Evolutionary conservation across 2,329 filamentous ascomycete genomes (phyloP).

Genomic region (Knufia fluminis): DNA sequence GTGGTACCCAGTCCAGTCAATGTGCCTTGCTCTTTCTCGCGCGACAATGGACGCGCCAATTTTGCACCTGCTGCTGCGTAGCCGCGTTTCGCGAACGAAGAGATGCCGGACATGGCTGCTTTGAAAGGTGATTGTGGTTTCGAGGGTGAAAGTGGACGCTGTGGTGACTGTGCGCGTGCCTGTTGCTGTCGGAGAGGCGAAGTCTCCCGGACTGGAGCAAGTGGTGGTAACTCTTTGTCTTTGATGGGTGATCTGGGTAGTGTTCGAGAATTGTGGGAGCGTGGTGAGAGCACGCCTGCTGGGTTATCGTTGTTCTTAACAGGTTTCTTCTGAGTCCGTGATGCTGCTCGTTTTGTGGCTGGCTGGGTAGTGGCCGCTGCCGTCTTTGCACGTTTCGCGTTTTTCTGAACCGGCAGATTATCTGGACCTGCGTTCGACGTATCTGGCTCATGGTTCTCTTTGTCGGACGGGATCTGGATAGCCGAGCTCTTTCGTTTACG

Average conservation of each 20-base stretch:
- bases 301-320: conserved; percentile 24
- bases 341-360: conserved; percentile 30
- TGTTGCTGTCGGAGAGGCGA: conserved; percentile 37
- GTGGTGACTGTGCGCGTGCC: conserved; percentile 28
- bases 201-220: neutral
- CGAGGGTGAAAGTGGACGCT: conserved; percentile 40
- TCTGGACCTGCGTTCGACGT: conserved; percentile 28
- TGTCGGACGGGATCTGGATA: conserved; percentile 44
- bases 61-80: conserved; percentile 13
- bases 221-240: conserved; percentile 33
- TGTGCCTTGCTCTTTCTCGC: conserved; percentile 16
- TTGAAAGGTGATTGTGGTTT: conserved; percentile 48
- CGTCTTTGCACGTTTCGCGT: conserved; percentile 37
- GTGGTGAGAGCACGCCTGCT: conserved; percentile 65
- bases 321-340: conserved; percentile 14
- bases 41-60: conserved; percentile 19
- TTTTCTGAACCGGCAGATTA: conserved; percentile 60
- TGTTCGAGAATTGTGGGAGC: conserved; percentile 69
- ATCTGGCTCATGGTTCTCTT: conserved; percentile 54
- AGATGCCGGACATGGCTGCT: conserved; percentile 21
- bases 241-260: conserved; percentile 48
- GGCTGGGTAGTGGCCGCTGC: conserved; percentile 40
- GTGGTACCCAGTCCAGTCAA: neutral
- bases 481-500: conserved; percentile 25
- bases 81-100: conserved; percentile 20